phyloP scores from a whole-genome alignment of 1,284 basidiomycete genomes.

The Bondarzewia mesenterica region DNA sequence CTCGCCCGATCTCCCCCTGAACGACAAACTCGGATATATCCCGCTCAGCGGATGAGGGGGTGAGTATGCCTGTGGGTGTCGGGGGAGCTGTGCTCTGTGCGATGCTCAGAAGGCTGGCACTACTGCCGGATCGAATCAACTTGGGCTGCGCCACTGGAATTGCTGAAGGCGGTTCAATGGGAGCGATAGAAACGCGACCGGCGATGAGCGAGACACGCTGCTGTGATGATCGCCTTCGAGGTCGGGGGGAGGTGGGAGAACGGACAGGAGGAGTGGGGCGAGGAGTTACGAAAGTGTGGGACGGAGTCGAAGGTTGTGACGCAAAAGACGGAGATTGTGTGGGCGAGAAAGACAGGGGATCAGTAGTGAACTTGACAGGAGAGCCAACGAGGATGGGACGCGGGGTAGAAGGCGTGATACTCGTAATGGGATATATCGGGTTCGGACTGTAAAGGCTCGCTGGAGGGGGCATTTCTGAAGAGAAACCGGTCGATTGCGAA shows the following conservation, averaged over 20 bases:
- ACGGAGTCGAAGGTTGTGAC: slow-evolving; percentile 23
- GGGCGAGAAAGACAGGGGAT: slow-evolving; percentile 24
- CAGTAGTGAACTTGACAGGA: slow-evolving; percentile 13
- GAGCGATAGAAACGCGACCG: slow-evolving; percentile 67
- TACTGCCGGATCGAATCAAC: slow-evolving; percentile 51
- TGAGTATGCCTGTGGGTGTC: slow-evolving; percentile 36
- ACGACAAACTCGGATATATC: slow-evolving; percentile 77
- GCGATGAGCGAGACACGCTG: slow-evolving; percentile 76
- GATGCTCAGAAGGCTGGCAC: slow-evolving; percentile 52
- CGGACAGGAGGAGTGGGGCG: slow-evolving; percentile 15
- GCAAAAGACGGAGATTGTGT: slow-evolving; percentile 25
- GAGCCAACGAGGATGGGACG: slow-evolving; percentile 6
- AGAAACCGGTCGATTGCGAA: slow-evolving; percentile 6
- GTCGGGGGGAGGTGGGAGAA: slow-evolving; percentile 28
- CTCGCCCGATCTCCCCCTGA: slow-evolving; percentile 83
- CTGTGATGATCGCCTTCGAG: slow-evolving; percentile 69
- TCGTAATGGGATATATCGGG: slow-evolving; percentile 10
- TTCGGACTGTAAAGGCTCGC: neutral
- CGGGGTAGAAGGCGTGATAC: slow-evolving; percentile 13
- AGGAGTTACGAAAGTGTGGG: slow-evolving; percentile 20
- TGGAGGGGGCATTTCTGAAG: slow-evolving; percentile 6
- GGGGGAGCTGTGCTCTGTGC: slow-evolving; percentile 54
- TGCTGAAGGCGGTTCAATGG: slow-evolving; percentile 58
- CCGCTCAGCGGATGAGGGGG: slow-evolving; percentile 47
- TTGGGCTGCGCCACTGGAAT: slow-evolving; percentile 49